These are phyloP conservation scores for Fraxinus quadrangulata DNA, from an alignment of 257 asterid species.

Conservation along the genomic window DNA sequence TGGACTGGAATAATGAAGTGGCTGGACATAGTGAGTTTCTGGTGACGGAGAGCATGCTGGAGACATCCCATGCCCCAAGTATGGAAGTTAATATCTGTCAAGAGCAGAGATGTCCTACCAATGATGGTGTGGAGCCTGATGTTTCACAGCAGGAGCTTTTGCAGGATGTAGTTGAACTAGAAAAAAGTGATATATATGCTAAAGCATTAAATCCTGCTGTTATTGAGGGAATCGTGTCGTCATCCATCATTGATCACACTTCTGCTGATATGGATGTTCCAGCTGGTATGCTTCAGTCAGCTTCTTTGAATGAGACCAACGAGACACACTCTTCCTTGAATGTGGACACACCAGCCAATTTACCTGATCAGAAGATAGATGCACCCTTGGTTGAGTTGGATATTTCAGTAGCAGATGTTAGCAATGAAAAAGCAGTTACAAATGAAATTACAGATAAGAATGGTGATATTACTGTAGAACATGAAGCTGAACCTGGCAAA, in stretches of 20 bases:
- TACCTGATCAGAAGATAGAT: constrained; percentile 38
- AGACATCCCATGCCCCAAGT: constrained; percentile 27
- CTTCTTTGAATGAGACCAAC: constrained; percentile 28
- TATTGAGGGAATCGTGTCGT: constrained; percentile 15
- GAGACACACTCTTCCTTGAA: constrained; percentile 33
- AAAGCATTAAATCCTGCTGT: constrained; percentile 30
- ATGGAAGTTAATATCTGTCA: constrained; percentile 26
- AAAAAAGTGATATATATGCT: constrained; percentile 26
- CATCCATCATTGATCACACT: constrained; percentile 28
- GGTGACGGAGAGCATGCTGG: constrained; percentile 33
- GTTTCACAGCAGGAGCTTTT: constrained; percentile 31
- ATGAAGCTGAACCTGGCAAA: constrained; percentile 37
- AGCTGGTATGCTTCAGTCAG: constrained; percentile 29
- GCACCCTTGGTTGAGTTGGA: constrained; percentile 34
- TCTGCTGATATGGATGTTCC: constrained; percentile 29
- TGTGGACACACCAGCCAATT: constrained; percentile 32
- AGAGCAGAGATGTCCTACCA: constrained; percentile 26
- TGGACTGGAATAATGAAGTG: constrained; percentile 36
- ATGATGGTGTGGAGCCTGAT: constrained; percentile 32
- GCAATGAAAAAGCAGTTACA: constrained; percentile 28
- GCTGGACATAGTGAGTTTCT: constrained; percentile 30
- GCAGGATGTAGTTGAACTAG: constrained; percentile 39
- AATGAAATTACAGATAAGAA: constrained; percentile 35
- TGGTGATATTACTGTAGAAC: constrained; percentile 34
- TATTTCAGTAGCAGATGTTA: constrained; percentile 31